Conservation (phyloP, 352 stramenopile species). For the Phytophthora sp. region DNA sequence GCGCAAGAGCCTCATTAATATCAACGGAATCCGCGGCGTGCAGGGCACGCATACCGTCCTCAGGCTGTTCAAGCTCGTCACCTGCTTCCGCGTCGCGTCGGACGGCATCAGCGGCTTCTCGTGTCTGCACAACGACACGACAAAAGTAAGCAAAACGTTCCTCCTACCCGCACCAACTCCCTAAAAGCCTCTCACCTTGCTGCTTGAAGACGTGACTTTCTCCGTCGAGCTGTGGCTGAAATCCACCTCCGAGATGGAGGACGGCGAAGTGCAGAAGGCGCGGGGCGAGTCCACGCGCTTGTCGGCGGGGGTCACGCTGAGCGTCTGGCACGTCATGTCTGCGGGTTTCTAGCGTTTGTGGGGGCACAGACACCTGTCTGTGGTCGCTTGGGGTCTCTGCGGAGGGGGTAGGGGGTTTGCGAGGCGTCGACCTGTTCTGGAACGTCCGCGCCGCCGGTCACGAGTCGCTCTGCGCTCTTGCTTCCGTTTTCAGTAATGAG, state of each 20-base stretch:
- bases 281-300: slow-evolving; percentile 42
- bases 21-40: slow-evolving; percentile 41
- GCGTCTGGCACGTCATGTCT: slow-evolving; percentile 26
- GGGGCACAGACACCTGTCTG: slow-evolving; percentile 28
- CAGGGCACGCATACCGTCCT: slow-evolving; percentile 46
- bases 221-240: slow-evolving; percentile 18
- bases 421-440: not conserved
- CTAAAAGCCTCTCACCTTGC: slow-evolving; percentile 35
- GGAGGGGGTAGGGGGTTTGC: not conserved
- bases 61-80: slow-evolving; percentile 38
- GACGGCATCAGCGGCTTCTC: not conserved
- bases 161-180: not conserved
- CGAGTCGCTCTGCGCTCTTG: not conserved
- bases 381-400: not conserved
- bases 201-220: slow-evolving; percentile 6
- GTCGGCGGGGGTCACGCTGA: slow-evolving; percentile 25
- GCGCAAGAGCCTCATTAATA: slow-evolving; percentile 83
- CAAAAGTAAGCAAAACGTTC: slow-evolving; percentile 3
- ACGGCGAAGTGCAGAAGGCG: slow-evolving; percentile 61
- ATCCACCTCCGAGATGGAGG: slow-evolving; percentile 69
- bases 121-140: slow-evolving; percentile 8
- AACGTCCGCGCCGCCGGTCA: not conserved
- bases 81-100: slow-evolving; percentile 28
- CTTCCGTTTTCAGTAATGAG: slow-evolving; percentile 34
- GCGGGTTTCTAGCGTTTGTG: slow-evolving; percentile 1